Base-by-base conservation (phyloP, 352 stramenopile genomes). In the Globisporangium lucens region DNA sequence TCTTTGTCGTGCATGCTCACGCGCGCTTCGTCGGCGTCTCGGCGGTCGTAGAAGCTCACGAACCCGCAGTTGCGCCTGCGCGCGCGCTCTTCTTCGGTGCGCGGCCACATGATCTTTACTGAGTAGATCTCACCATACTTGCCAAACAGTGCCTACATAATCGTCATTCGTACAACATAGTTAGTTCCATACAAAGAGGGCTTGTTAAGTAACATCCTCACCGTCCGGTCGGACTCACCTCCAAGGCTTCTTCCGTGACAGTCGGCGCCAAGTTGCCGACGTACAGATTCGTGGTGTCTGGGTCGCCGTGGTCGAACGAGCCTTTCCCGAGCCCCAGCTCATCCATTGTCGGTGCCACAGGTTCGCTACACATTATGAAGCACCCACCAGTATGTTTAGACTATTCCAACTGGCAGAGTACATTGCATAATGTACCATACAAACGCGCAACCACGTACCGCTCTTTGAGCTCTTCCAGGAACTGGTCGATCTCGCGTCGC, bases 81-180 rank as follows among this genome's bases (percentile, higher is more conserved):
- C 20, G 75, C 73, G 56, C 90, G 76, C 75, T 99, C 97, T 73
- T 98, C 95, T 46, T 97, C 85, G 0, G 89, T 98, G 30, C 97
- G 83, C n/a, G 97, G 96, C 96, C 96, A 99, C 97, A 99, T 99
- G 73, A 99, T 97, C 75, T 99, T 99, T 47, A 99, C 85, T 43
- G 90, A 98, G 79, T 97, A 94, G 33, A 98, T 83, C 47, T 94
- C 80, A 68, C 96, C 96, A 75, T 89, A 98, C 66, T 84, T 77
- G 53, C 82, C 73, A 82, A 99, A 99, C 41, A 93, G 71, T 33
- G 86, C 75, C 75, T 88, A 33, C 41, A 27, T 63, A 22, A 8
- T 13, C 17, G 24, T 13, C 1, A 9, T 41, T n/a, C 46, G 47
- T 13, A 13, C 41, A 20, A 47, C 15, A 6, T 3, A 4, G 36